These are phyloP conservation scores for Setaria viridis DNA, from an alignment of 202 grass and related monocot species.

Conservation along the genomic window DNA sequence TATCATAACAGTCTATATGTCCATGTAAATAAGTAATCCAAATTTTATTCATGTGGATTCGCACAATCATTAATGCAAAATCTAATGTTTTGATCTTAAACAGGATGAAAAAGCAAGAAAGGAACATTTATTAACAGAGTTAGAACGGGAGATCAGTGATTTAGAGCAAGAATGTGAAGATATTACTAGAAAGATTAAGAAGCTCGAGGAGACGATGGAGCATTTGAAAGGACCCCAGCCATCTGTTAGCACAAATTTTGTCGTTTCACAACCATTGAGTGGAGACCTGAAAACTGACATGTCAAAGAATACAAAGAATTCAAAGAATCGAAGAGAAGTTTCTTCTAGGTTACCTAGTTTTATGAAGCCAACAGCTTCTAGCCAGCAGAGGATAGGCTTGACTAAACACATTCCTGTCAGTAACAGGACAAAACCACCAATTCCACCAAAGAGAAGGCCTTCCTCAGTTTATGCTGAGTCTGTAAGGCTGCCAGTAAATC, in stretches of 20 bases:
- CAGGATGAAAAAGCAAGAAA: constrained; percentile 78
- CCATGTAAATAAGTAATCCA: constrained; percentile 33
- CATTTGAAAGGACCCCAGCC: constrained; percentile 53
- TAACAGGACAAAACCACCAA: constrained; percentile 66
- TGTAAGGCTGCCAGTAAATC: constrained; percentile 62
- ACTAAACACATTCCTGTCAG: constrained; percentile 46
- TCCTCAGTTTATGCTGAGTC: constrained; percentile 93
- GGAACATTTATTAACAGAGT: constrained; percentile 59
- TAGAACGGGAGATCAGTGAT: constrained; percentile 58
- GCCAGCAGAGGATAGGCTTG: constrained; percentile 67
- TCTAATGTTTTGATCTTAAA: constrained; percentile 46
- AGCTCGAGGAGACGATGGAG: constrained; percentile 57
- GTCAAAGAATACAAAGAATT: constrained; percentile 47
- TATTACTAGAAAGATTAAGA: constrained; percentile 68
- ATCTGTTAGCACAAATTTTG: constrained; percentile 44
- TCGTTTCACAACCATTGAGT: constrained; percentile 41
- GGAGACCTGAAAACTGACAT: constrained; percentile 58
- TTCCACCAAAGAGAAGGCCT: constrained; percentile 64
- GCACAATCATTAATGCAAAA: constrained; percentile 17
- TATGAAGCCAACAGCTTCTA: constrained; percentile 90
- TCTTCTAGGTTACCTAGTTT: constrained; percentile 72
- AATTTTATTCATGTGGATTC: neutral
- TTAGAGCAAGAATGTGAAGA: constrained; percentile 82
- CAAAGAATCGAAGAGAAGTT: constrained; percentile 45
- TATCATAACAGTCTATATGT: constrained; percentile 6